Conservation (phyloP, 2,329 filamentous ascomycete genomes). For the Pseudogymnoascus destructans region DNA sequence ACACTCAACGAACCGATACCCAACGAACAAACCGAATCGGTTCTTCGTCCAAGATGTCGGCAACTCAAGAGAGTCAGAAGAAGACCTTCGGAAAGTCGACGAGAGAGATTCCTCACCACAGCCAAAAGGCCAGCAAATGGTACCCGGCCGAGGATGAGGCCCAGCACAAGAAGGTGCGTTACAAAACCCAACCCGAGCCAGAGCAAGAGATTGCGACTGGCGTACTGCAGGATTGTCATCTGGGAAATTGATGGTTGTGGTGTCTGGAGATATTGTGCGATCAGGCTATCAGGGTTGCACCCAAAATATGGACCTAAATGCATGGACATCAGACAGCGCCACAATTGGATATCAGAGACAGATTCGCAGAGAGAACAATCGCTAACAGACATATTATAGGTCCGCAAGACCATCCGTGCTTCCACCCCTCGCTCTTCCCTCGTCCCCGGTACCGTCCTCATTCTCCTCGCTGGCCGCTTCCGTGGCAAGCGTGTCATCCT, state of each 20-base stretch:
- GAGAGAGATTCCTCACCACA: conserved; percentile 74
- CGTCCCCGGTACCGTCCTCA: conserved; percentile 89
- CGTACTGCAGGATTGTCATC: not conserved
- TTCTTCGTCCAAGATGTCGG: conserved; percentile 49
- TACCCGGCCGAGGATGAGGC: conserved; percentile 90
- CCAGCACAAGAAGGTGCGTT: conserved; percentile 83
- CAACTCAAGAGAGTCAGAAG: conserved; percentile 41
- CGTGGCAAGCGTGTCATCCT: conserved; percentile 99
- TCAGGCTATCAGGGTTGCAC: conserved; percentile 6
- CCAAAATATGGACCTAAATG: not conserved
- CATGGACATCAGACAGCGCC: not conserved
- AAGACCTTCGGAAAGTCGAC: conserved; percentile 98
- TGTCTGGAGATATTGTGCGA: conserved; percentile 7
- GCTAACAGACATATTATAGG: conserved; percentile 41
- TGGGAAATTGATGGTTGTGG: conserved; percentile 9
- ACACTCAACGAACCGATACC: conserved; percentile 21
- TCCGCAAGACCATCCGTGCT: conserved; percentile 85
- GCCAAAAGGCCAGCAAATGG: conserved; percentile 97
- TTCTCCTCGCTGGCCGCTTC: conserved; percentile 98
- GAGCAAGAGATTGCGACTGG: conserved; percentile 7
- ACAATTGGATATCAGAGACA: conserved; percentile 7
- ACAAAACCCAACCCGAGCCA: not conserved
- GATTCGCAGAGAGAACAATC: conserved; percentile 5
- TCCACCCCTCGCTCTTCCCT: conserved; percentile 81
- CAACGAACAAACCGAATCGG: conserved; percentile 19